These are phyloP conservation scores for Amylostereum areolatum DNA, from an alignment of 1,284 basidiomycete species.

Conservation along the genomic window DNA sequence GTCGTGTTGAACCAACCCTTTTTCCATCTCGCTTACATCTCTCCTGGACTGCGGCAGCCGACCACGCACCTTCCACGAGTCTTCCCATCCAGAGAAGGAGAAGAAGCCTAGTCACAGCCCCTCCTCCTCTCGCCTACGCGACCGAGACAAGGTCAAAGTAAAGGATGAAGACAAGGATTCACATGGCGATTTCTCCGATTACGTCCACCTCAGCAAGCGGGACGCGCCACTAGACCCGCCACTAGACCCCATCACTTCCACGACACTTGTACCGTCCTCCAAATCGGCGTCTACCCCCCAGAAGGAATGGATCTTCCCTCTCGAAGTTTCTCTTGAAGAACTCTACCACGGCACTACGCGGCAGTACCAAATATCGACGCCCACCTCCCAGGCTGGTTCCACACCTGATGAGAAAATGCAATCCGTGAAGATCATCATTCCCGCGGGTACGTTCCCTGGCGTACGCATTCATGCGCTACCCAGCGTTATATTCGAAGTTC, in stretches of 20 bases:
- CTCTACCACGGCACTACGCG: conserved; percentile 79
- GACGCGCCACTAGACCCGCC: neutral
- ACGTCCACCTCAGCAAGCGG: neutral
- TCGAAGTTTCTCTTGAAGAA: conserved; percentile 80
- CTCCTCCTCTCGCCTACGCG: too few relatives aligned
- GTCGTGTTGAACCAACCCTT: too few relatives aligned
- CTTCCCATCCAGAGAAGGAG: too few relatives aligned
- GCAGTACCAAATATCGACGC: conserved; percentile 75
- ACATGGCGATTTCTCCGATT: too few relatives aligned
- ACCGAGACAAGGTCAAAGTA: too few relatives aligned
- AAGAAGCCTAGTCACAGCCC: too few relatives aligned
- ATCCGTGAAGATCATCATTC: conserved; percentile 61
- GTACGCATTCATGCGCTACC: conserved; percentile 77
- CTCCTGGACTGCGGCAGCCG: too few relatives aligned
- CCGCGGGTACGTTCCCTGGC: conserved; percentile 67
- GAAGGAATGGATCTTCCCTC: conserved; percentile 58
- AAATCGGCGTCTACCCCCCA: neutral
- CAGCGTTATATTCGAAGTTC: conserved; percentile 76
- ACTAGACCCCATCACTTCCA: neutral
- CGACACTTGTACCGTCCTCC: neutral
- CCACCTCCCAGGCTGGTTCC: conserved; percentile 33
- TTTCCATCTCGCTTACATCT: too few relatives aligned
- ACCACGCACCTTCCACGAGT: too few relatives aligned
- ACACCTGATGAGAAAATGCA: conserved; percentile 59
- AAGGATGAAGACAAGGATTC: too few relatives aligned